Evolutionary conservation across 768 basidiomycete genomes (phyloP).

Genomic region (Boletus sensibilis): DNA sequence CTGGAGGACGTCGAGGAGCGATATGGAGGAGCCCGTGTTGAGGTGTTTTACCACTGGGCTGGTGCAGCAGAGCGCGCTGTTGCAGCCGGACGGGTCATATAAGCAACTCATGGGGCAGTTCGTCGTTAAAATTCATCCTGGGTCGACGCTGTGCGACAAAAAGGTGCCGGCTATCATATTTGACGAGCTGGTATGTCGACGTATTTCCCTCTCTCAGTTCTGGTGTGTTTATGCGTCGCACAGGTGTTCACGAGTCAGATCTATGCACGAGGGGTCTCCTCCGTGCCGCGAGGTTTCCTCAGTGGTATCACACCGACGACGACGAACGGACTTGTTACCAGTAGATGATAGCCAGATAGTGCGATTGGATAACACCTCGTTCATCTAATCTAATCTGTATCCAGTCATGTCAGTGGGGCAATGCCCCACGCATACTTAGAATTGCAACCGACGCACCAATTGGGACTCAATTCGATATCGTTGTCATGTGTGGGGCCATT

Average conservation of each 20-base stretch:
- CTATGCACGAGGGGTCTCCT: conserved; percentile 90
- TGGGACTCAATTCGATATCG: background rate
- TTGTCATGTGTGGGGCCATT: background rate
- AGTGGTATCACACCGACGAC: conserved; percentile 15
- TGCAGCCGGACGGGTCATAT: conserved; percentile 86
- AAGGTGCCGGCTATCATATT: conserved; percentile 87
- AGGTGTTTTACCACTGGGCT: conserved; percentile 74
- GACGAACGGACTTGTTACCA: conserved; percentile 7
- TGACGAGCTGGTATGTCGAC: conserved; percentile 77
- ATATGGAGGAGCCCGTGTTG: conserved; percentile 67
- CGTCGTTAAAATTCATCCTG: conserved; percentile 89
- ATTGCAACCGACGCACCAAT: conserved; percentile 4
- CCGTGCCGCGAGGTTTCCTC: conserved; percentile 62
- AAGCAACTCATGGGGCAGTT: conserved; percentile 75
- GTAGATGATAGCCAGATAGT: conserved; percentile 20
- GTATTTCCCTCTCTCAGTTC: background rate
- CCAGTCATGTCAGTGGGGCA: background rate
- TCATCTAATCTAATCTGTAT: conserved; percentile 14
- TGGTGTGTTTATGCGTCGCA: background rate
- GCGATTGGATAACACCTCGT: background rate
- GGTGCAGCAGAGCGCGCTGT: conserved; percentile 77
- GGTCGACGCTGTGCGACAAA: conserved; percentile 77
- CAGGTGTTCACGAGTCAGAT: conserved; percentile 80
- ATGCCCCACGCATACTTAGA: background rate
- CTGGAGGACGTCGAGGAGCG: conserved; percentile 54